phyloP scores from a whole-genome alignment of 257 asterid genomes.

The Solanum sparsipilum region DNA sequence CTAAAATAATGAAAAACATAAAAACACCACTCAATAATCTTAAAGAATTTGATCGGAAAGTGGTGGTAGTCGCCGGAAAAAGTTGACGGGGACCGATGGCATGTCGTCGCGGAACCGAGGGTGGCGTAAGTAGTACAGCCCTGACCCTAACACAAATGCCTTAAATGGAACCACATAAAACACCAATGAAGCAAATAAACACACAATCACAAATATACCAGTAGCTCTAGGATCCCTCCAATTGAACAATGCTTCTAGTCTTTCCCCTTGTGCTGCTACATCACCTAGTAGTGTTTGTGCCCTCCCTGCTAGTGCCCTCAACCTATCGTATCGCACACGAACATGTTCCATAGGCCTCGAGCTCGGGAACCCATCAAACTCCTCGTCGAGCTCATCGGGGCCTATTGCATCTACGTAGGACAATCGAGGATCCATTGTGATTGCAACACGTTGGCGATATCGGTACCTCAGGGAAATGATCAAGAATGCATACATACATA shows the following conservation, averaged over 20 bases:
- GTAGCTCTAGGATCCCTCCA: conserved; percentile 93
- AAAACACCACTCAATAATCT: neutral
- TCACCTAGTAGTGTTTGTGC: conserved; percentile 82
- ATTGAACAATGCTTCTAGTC: conserved; percentile 76
- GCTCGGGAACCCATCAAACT: conserved; percentile 71
- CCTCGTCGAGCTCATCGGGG: conserved; percentile 73
- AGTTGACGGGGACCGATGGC: conserved; percentile 75
- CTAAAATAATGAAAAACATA: neutral
- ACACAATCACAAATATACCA: conserved; percentile 53
- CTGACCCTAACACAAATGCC: conserved; percentile 47
- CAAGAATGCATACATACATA: conserved; percentile 66
- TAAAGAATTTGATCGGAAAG: conserved; percentile 71
- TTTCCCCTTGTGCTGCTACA: conserved; percentile 82
- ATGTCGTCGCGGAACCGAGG: conserved; percentile 81
- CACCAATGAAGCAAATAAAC: conserved; percentile 52
- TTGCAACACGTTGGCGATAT: conserved; percentile 37
- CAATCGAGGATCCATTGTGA: conserved; percentile 53
- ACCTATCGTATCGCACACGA: conserved; percentile 51
- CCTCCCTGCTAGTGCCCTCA: conserved; percentile 73
- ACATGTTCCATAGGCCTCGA: conserved; percentile 48
- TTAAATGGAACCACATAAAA: conserved; percentile 66
- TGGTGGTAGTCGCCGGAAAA: conserved; percentile 77
- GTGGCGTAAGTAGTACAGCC: conserved; percentile 73
- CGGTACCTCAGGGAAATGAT: conserved; percentile 43
- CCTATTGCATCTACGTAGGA: conserved; percentile 62